Evolutionary conservation across 805 yeast species (phyloP).

Genomic region (Maudiozyma bulderi): DNA sequence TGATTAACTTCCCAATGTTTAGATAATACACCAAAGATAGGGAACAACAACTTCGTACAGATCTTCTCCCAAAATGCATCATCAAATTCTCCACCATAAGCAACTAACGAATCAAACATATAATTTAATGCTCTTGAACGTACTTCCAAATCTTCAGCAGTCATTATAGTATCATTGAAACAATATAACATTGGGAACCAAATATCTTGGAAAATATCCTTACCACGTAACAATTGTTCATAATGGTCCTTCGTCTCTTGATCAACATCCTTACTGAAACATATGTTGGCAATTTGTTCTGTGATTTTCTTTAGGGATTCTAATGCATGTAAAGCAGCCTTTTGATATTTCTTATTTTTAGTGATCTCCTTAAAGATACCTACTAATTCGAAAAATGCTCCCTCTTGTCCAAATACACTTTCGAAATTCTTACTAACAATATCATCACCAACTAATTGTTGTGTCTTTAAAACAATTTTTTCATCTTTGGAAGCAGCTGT

Average conservation of each 20-base stretch:
- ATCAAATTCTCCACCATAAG: slow-evolving; percentile 70
- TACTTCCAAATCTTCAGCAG: slow-evolving; percentile 88
- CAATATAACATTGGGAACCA: slow-evolving; percentile 87
- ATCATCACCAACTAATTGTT: slow-evolving; percentile 45
- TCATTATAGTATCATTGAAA: slow-evolving; percentile 83
- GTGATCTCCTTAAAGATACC: slow-evolving; percentile 70
- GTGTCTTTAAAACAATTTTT: slow-evolving; percentile 52
- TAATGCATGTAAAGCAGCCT: slow-evolving; percentile 68
- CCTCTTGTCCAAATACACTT: slow-evolving; percentile 60
- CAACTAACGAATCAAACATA: slow-evolving; percentile 71
- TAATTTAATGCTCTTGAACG: slow-evolving; percentile 78
- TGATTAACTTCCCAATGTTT: slow-evolving; percentile 65
- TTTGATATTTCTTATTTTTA: slow-evolving; percentile 76
- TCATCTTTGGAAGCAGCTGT: slow-evolving; percentile 55
- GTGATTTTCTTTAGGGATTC: slow-evolving; percentile 60
- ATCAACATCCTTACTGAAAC: slow-evolving; percentile 16
- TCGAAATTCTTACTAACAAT: slow-evolving; percentile 55
- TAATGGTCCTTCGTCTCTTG: slow-evolving; percentile 10
- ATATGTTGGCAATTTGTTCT: slow-evolving; percentile 43
- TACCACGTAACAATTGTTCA: slow-evolving; percentile 24
- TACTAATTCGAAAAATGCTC: slow-evolving; percentile 51
- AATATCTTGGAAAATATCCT: slow-evolving; percentile 41
- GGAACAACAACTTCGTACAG: slow-evolving; percentile 73
- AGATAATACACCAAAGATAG: slow-evolving; percentile 75
- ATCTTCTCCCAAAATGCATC: slow-evolving; percentile 73